phyloP scores from a whole-genome alignment of 768 basidiomycete genomes.

The Trametes meyenii region DNA sequence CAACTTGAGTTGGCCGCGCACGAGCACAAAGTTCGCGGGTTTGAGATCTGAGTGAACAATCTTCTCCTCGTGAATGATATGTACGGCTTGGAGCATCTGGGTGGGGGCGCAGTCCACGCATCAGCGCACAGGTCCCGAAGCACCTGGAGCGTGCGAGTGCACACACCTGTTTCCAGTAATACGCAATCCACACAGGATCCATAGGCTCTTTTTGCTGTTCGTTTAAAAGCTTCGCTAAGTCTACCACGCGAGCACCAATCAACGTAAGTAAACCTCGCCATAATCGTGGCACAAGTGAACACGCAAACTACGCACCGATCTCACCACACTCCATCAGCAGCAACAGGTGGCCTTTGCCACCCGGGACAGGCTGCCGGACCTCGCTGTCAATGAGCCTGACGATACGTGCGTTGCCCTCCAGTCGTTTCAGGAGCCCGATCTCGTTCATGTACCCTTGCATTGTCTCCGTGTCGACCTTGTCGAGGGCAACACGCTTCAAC shows the following conservation, averaged over 20 bases:
- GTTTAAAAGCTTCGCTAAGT: slow-evolving; percentile 79
- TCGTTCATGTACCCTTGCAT: slow-evolving; percentile 96
- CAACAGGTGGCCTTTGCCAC: slow-evolving; percentile 73
- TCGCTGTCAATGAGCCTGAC: slow-evolving; percentile 92
- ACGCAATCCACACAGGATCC: slow-evolving; percentile 93
- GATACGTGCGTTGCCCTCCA: slow-evolving; percentile 92
- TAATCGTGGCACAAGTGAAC: not conserved
- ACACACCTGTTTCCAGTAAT: slow-evolving; percentile 95
- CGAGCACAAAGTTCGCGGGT: slow-evolving; percentile 97
- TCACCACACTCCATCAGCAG: slow-evolving; percentile 98
- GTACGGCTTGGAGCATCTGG: slow-evolving; percentile 98
- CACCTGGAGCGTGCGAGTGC: not conserved
- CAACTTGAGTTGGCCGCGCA: slow-evolving; percentile 91
- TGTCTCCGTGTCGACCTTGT: slow-evolving; percentile 86
- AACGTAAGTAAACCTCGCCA: not conserved
- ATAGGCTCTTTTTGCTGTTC: slow-evolving; percentile 84
- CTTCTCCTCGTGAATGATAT: slow-evolving; percentile 97
- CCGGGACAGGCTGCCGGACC: slow-evolving; percentile 69
- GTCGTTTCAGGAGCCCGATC: slow-evolving; percentile 88
- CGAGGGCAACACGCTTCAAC: slow-evolving; percentile 89
- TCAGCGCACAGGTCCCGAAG: not conserved
- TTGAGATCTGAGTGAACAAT: slow-evolving; percentile 99
- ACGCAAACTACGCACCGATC: slow-evolving; percentile 44
- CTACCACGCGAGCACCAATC: slow-evolving; percentile 33
- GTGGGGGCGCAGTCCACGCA: not conserved